Evolutionary conservation across 1,139 yeast genomes (phyloP).

Genomic region (Chernovozyma sophiae-reginae): DNA sequence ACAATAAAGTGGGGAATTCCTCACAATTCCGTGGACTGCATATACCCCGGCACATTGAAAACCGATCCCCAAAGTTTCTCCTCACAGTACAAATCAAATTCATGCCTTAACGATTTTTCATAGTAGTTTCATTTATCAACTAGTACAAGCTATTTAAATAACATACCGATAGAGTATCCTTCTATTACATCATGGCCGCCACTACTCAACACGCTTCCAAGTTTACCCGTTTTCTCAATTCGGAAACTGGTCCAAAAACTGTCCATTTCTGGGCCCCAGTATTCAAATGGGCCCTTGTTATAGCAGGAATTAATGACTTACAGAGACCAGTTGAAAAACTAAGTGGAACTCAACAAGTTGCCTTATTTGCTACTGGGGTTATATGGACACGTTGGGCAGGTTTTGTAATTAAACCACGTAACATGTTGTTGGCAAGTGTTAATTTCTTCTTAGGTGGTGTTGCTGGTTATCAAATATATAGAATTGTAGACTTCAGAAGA

Average conservation of each 20-base stretch:
- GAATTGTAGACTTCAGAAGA: constrained; percentile 65
- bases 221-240: constrained; percentile 67
- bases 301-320: constrained; percentile 86
- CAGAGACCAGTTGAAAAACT: constrained; percentile 88
- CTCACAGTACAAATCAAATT: no score
- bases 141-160: no score
- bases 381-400: constrained; percentile 99
- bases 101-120: no score
- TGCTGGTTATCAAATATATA: constrained; percentile 76
- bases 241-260: constrained; percentile 93
- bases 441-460: constrained; percentile 91
- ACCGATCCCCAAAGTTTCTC: background rate
- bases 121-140: no score
- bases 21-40: no score
- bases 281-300: constrained; percentile 77
- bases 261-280: constrained; percentile 89
- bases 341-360: constrained; percentile 88
- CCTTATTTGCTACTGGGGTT: constrained; percentile 85
- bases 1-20: no score
- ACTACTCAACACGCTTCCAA: constrained; percentile 50
- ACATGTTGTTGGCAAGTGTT: constrained; percentile 82
- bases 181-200: no score
- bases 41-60: background rate
- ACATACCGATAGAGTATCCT: no score
- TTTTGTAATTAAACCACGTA: constrained; percentile 85